phyloP scores from a whole-genome alignment of 257 asterid species.

The Nyctanthes arbortristis region DNA sequence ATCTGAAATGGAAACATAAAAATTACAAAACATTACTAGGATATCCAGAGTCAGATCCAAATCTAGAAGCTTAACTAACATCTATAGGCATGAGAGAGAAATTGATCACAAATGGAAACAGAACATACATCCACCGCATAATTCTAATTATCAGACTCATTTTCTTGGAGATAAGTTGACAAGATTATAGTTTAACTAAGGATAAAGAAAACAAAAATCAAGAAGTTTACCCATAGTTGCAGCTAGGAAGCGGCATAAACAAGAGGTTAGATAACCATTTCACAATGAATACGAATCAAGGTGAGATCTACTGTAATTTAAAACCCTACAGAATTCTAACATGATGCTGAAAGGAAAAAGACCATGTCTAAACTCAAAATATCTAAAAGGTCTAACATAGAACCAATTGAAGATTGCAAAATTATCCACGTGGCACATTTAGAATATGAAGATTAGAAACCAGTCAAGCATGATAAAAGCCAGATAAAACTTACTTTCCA shows the following conservation, averaged over 20 bases:
- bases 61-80: neutral
- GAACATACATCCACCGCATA: neutral
- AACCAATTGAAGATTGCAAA: neutral
- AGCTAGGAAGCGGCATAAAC: neutral
- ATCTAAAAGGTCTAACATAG: neutral
- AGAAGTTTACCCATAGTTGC: neutral
- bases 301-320: no score
- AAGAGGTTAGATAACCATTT: no score
- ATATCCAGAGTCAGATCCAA: neutral
- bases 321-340: no score
- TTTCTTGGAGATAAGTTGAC: no score
- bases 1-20: slow-evolving; percentile 36
- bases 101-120: neutral
- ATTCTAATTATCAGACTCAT: neutral
- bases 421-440: neutral
- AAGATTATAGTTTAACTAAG: no score
- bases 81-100: neutral
- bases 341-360: neutral
- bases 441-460: neutral
- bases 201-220: no score
- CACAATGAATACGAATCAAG: no score
- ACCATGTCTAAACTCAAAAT: neutral
- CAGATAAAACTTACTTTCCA: slow-evolving; percentile 36
- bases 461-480: neutral
- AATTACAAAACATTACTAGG: neutral